These are phyloP conservation scores for Pelargonium nanum DNA, from an alignment of 345 rosid species.

Conservation along the genomic window DNA sequence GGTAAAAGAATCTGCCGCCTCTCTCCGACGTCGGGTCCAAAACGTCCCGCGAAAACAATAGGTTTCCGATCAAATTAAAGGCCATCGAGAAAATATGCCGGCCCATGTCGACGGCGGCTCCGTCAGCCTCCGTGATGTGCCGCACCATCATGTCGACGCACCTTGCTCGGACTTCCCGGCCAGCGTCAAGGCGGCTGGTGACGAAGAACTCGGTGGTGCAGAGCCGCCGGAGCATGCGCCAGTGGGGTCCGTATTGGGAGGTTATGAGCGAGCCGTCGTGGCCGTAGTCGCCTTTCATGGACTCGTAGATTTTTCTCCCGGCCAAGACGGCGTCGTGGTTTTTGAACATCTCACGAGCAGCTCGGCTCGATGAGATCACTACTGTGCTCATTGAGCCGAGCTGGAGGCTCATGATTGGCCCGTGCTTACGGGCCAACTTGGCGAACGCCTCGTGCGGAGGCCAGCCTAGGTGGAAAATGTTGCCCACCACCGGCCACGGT, in stretches of 20 bases:
- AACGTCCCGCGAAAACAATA: slow-evolving; percentile 59
- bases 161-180: slow-evolving; percentile 28
- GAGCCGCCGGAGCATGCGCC: slow-evolving; percentile 64
- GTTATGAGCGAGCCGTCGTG: slow-evolving; percentile 60
- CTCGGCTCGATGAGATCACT: slow-evolving; percentile 54
- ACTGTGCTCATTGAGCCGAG: slow-evolving; percentile 65
- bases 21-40: slow-evolving; percentile 44
- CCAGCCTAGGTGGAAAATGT: slow-evolving; percentile 47
- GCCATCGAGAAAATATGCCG: slow-evolving; percentile 58
- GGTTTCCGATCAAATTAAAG: slow-evolving; percentile 63
- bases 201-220: slow-evolving; percentile 60
- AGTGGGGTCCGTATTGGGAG: slow-evolving; percentile 63
- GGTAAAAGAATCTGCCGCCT: slow-evolving; percentile 50
- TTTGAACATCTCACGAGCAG: slow-evolving; percentile 68
- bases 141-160: slow-evolving; percentile 48
- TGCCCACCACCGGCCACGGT: slow-evolving; percentile 57
- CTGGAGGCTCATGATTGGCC: slow-evolving; percentile 69
- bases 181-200: slow-evolving; percentile 48
- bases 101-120: slow-evolving; percentile 42
- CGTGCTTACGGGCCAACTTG: slow-evolving; percentile 33
- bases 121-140: slow-evolving; percentile 32
- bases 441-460: slow-evolving; percentile 48
- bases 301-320: slow-evolving; percentile 69
- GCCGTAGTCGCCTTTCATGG: slow-evolving; percentile 52
- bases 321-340: slow-evolving; percentile 60